Evolutionary conservation across 2,329 filamentous ascomycete species (phyloP), one percentile per base, ranked within the genome.

Genomic region (Trichophyton mentagrophytes): DNA sequence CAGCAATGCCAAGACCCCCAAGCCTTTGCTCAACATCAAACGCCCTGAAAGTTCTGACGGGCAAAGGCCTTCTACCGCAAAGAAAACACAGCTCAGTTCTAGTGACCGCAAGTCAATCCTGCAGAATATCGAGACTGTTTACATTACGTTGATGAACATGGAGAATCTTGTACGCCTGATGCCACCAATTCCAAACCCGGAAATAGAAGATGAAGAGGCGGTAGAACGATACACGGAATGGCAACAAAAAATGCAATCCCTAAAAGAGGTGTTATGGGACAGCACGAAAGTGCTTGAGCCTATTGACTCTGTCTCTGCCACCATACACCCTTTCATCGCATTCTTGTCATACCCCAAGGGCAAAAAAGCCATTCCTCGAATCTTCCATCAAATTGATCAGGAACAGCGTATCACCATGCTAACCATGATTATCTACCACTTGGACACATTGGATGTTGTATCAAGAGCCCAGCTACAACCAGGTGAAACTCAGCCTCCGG

Each of bases 1-100:
- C 77, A 96, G 92, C 79, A 99, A 99, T 69, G 90, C 93, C 56
- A 99, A 97, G 79, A 96, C 93, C 0, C 93, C 93, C 0, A 93
- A 95, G 74, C 90, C 92, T 15, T 79, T 97, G 61, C 84, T 99
- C 57, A 99, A 95, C 72, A 91, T 99, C 77, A 97, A 96, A 79
- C 88, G 91, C 36, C 80, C 84, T 20, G 91, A 96, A 58, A 85
- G 80, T 65, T 78, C 78, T 46, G 82, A 84, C 51, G 82, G 86
- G 61, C 70, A 75, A 30, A 78, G 82, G 59, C 75, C 76, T n/a
- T 67, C 72, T 53, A 67, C 69, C 56, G 22, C 68, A 9, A 78
- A 76, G 65, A 80, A 77, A 65, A 67, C 69, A 25, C 72, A 74
- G 53, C 74, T 82, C n/a, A 84, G 83, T 42, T 75, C 81, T 2